Percentiles rank a stretch among this genome's conserved stretches.
Conservation (phyloP, 2,329 filamentous ascomycete species). For the Microascus cirrosus region DNA sequence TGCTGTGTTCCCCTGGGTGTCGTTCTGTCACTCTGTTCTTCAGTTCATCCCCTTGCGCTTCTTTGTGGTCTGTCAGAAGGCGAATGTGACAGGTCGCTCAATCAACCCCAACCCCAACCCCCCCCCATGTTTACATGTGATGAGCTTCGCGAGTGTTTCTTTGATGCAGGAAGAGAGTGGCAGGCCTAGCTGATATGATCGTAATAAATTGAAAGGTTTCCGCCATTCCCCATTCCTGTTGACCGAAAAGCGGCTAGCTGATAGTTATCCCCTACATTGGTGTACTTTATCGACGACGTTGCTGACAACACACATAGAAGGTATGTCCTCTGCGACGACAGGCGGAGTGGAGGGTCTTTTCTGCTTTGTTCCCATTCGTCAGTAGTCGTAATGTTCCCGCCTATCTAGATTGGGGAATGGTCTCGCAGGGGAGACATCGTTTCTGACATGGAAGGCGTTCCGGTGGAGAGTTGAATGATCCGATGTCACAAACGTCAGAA, state of each 20-base stretch:
- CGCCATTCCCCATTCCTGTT: background rate
- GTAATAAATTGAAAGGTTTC: background rate
- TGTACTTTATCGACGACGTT: too few species aligned
- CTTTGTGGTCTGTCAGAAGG: background rate
- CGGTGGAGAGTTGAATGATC: background rate
- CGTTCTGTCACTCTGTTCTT: background rate
- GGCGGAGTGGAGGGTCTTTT: background rate
- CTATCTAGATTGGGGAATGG: background rate
- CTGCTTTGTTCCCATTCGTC: background rate
- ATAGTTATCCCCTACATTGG: too few species aligned
- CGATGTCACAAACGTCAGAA: background rate
- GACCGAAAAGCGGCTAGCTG: too few species aligned
- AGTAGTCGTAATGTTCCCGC: background rate
- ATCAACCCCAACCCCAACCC: background rate
- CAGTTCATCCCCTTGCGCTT: background rate
- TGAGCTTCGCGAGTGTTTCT: background rate
- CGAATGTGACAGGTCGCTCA: background rate
- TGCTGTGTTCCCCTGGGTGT: background rate
- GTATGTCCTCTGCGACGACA: background rate
- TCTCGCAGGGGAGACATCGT: background rate
- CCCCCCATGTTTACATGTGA: background rate
- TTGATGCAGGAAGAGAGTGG: background rate
- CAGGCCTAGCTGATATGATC: background rate
- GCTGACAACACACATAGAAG: too few species aligned
- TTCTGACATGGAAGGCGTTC: background rate